Conservation (phyloP, 2,329 filamentous ascomycete species). For the Alternaria sp. region DNA sequence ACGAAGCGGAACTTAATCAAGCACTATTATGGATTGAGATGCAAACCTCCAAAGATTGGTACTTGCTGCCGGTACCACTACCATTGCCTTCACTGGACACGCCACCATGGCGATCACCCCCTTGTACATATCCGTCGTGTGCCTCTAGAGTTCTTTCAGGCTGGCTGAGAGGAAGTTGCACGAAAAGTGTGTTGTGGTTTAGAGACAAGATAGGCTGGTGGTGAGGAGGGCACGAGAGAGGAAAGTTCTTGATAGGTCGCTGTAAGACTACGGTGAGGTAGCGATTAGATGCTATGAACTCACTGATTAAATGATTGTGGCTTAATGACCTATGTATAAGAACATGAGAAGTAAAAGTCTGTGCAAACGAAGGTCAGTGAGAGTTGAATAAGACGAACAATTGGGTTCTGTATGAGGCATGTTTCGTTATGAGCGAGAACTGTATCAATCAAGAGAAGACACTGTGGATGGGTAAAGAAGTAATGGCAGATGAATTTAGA, state of each 20-base stretch:
- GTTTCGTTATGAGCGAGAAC: neutral
- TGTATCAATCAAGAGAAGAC: neutral
- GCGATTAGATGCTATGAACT: neutral
- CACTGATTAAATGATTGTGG: neutral
- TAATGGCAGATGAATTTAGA: neutral
- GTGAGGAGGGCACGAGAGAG: neutral
- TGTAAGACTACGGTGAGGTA: neutral
- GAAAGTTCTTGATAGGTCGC: neutral
- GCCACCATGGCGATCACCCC: slow-evolving; percentile 17
- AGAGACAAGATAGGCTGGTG: neutral
- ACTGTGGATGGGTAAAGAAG: neutral
- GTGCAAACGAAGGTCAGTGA: neutral
- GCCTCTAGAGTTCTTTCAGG: slow-evolving; percentile 6
- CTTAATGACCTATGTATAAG: too few species aligned
- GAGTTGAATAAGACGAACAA: neutral
- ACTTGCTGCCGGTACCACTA: neutral
- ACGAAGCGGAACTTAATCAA: neutral
- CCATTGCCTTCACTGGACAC: slow-evolving; percentile 9
- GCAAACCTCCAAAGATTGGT: neutral
- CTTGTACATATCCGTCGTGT: slow-evolving; percentile 14
- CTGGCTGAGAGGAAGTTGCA: neutral
- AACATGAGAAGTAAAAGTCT: neutral
- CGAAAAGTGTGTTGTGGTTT: neutral
- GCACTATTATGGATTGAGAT: neutral
- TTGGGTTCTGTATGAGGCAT: neutral